A percentile compares a stretch with the other conserved stretches of the same genome.
phyloP scores from a whole-genome alignment of 257 asterid genomes.

The Nicotiana obtusifolia region DNA sequence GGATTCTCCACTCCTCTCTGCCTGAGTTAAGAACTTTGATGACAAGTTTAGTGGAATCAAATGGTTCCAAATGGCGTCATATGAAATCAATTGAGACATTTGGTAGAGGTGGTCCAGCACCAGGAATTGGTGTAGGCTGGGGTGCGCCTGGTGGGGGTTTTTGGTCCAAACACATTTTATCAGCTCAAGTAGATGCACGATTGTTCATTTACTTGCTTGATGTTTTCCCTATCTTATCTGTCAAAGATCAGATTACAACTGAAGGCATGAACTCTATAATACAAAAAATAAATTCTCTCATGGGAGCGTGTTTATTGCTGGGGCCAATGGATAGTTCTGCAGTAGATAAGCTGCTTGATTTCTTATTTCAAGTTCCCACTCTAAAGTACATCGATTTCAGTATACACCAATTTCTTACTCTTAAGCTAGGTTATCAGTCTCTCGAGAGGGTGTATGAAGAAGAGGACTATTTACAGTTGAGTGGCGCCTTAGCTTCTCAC shows the following conservation, averaged over 20 bases:
- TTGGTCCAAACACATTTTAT: conserved; percentile 60
- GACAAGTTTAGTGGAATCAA: conserved; percentile 30
- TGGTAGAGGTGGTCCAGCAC: conserved; percentile 96
- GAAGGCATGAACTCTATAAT: conserved; percentile 24
- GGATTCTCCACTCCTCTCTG: conserved; percentile 49
- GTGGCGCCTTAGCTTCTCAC: conserved; percentile 64
- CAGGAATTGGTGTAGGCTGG: conserved; percentile 99
- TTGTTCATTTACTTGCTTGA: conserved; percentile 56
- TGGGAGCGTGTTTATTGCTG: conserved; percentile 48
- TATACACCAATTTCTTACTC: conserved; percentile 41
- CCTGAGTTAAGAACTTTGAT: conserved; percentile 40
- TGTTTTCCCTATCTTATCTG: conserved; percentile 19
- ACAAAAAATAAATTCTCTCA: conserved; percentile 48
- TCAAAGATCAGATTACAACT: conserved; percentile 24
- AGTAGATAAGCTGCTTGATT: conserved; percentile 48
- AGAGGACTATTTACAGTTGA: conserved; percentile 46
- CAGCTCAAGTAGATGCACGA: conserved; percentile 66
- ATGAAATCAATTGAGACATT: conserved; percentile 50
- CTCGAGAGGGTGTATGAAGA: conserved; percentile 60
- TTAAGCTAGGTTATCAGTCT: conserved; percentile 28
- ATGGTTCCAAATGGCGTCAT: conserved; percentile 33
- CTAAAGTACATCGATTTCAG: conserved; percentile 50
- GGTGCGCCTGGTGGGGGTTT: conserved; percentile 91
- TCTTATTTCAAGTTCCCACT: conserved; percentile 56
- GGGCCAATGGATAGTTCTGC: conserved; percentile 51